A percentile compares a stretch with the other conserved stretches of the same genome.
These are phyloP conservation scores for Cystobasidiaceae sp. DNA, from an alignment of 1,284 basidiomycete species.

Conservation along the genomic window DNA sequence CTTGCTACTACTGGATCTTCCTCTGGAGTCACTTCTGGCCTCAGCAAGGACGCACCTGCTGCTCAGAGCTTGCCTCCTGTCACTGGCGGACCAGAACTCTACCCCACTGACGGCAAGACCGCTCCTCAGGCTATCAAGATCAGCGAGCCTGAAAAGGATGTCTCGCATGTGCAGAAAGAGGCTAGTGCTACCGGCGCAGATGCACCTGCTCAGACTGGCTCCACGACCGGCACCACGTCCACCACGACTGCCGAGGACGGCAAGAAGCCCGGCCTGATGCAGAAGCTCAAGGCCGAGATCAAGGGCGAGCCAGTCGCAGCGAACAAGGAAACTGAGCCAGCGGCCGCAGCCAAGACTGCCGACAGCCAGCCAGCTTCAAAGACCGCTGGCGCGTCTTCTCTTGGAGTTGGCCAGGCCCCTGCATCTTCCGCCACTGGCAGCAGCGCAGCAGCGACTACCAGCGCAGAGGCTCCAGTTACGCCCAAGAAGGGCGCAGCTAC, in stretches of 20 bases:
- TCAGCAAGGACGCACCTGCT: not conserved
- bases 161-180: not conserved
- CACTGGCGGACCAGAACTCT: constrained; percentile 7
- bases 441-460: too few species aligned
- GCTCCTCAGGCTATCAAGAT: not conserved
- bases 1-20: too few species aligned
- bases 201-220: constrained; percentile 1
- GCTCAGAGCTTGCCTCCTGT: not conserved
- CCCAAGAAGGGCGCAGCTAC: constrained; percentile 24
- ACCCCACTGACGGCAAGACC: not conserved
- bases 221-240: not conserved
- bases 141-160: not conserved
- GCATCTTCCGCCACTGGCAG: not conserved
- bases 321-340: not conserved
- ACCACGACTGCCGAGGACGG: not conserved
- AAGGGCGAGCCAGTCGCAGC: not conserved
- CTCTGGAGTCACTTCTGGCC: not conserved
- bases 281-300: not conserved
- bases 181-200: not conserved
- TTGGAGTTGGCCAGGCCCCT: not conserved
- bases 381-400: not conserved
- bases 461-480: constrained; percentile 1
- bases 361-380: not conserved
- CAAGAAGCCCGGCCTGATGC: not conserved
- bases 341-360: not conserved